These are phyloP conservation scores for Penicillium riverlandense DNA, from an alignment of 495 filamentous ascomycete genomes.

Conservation along the genomic window DNA sequence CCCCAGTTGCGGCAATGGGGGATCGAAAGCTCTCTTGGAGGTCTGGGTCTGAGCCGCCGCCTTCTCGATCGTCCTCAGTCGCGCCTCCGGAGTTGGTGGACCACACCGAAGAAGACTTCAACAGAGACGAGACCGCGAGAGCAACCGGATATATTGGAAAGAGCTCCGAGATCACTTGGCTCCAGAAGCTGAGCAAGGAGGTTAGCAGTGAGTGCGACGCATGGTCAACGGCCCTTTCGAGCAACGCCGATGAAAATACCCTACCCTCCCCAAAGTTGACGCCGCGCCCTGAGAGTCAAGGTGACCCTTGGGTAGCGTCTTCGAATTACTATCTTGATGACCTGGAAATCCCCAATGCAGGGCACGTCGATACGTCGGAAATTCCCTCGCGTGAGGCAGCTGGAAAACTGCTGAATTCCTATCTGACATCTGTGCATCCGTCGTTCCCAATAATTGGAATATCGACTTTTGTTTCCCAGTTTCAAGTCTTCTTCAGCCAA, in stretches of 20 bases:
- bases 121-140: conserved; percentile 37
- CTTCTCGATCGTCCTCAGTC: conserved; percentile 21
- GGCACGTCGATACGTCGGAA: conserved; percentile 38
- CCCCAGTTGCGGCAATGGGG: neutral
- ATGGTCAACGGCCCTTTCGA: conserved; percentile 7
- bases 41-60: conserved; percentile 14
- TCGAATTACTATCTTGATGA: conserved; percentile 46
- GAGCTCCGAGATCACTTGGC: conserved; percentile 54
- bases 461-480: conserved; percentile 45
- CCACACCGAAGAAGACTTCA: conserved; percentile 52
- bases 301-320: conserved; percentile 21
- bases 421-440: conserved; percentile 50
- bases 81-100: conserved; percentile 47
- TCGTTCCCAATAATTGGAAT: conserved; percentile 54
- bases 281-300: conserved; percentile 16
- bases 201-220: conserved; percentile 24
- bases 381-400: conserved; percentile 45
- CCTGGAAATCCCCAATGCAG: conserved; percentile 34
- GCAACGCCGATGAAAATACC: conserved; percentile 13
- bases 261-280: conserved; percentile 22
- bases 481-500: conserved; percentile 38
- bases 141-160: conserved; percentile 53
- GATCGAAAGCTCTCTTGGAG: conserved; percentile 7
- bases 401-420: conserved; percentile 50
- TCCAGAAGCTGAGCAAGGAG: conserved; percentile 38